Conservation (phyloP, 345 rosid genomes). For the Salix arbutifolia region DNA sequence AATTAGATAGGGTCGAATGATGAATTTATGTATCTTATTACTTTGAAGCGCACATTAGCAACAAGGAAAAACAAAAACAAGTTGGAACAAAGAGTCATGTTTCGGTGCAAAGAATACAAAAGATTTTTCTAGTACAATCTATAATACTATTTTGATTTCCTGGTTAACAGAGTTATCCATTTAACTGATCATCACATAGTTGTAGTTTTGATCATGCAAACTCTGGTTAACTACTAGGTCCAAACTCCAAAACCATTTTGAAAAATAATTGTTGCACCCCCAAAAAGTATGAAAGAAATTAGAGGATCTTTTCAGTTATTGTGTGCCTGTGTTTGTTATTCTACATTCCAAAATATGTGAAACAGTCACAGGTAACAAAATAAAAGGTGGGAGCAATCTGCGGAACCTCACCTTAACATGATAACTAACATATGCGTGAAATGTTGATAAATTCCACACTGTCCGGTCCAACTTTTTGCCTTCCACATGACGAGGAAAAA, state of each 20-base stretch:
- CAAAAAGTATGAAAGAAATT: neutral
- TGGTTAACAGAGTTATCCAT: neutral
- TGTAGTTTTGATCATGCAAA: neutral
- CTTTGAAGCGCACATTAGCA: neutral
- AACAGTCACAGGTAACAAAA: neutral
- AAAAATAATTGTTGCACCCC: neutral
- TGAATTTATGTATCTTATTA: neutral
- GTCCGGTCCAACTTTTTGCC: conserved; percentile 80
- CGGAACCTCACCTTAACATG: conserved; percentile 70
- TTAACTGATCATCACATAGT: neutral
- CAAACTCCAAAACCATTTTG: neutral
- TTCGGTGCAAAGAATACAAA: neutral
- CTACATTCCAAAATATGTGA: neutral
- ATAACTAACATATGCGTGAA: conserved; percentile 94
- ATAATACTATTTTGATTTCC: neutral
- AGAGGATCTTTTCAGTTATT: neutral
- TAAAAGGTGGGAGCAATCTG: neutral
- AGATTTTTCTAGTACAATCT: neutral
- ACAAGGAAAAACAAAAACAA: neutral
- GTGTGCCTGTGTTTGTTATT: neutral
- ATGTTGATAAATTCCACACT: conserved; percentile 85
- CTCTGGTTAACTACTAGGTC: neutral
- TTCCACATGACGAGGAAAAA: conserved; percentile 84
- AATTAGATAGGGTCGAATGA: neutral
- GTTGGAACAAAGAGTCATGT: neutral